Evolutionary conservation across 225 moss, liverwort and hornwort species (phyloP), one percentile per base, ranked within the genome.

Genomic region (Asterella californica): DNA sequence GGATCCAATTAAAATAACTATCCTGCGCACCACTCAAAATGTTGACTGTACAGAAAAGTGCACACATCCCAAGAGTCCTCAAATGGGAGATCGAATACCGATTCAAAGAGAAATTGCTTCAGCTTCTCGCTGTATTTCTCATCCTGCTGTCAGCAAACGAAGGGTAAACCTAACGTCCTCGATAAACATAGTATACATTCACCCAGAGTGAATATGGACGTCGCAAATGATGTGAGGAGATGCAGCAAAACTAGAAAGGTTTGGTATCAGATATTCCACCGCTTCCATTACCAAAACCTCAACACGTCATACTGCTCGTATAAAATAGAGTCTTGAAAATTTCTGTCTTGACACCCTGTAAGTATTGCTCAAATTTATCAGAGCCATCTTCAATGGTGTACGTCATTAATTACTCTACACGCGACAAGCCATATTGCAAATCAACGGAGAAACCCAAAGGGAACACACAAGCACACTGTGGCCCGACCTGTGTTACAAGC

Each of bases 341-440:
- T 19, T 17, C 36, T 14, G 17, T 34, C 18, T 18, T 36, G 14
- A 17, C 67, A 19, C 5, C 63, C 34, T 18, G 0, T 67, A 34
- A 27, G 52, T 30, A 63, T 0, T 67, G 67, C 36, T 67, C 34
- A 67, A 67, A 36, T 36, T 36, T 2, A 34, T 36, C 57, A 57
- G 17, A 19, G 57, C 10, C 34, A 1, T 36, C 36, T 36, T 67
- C 34, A 2, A 36, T 7, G 3, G 36, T 36, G 17, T 36, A 67
- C 3, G 0, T 36, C 17, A 1, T 6, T 2, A n/a, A n/a, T n/a
- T n/a, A n/a, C n/a, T n/a, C n/a, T n/a, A 2, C 8, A 10, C 15
- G 54, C 54, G 10, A 54, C 15, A 54, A 65, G 4, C 32, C 1
- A 25, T n/a, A 65, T 65, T 15, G 21, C 67, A 36, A 37, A 36